Base-by-base conservation (phyloP, 1,139 yeast genomes). In the Candida sanyaensis region DNA sequence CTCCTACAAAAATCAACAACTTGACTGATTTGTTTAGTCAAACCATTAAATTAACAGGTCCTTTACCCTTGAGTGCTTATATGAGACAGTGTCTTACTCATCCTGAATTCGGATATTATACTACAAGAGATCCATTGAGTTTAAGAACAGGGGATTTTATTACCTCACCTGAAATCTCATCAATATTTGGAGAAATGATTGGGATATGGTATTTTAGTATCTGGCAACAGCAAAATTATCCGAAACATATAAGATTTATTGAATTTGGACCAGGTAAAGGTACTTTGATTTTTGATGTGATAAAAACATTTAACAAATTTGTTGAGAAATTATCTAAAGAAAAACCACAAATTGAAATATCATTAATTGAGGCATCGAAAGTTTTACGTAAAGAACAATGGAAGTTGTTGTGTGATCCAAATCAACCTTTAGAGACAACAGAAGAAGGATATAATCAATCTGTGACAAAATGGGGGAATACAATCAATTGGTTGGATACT, bases 231-330 rank as follows among this genome's bases (percentile, higher is more conserved):
- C 92, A 86, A 57, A 72, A 75, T 1, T 66, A 64, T 37, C 88
- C 91, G 0, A 31, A 54, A 1, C 54, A 61, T 7, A 67, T 85
- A 30, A 71, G 86, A 47, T 59, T 89, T n/a, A 73, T 88, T n/a
- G 96, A 89, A 63, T 82, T 88, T 63, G 96, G 96, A 0, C 96
- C 96, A 0, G 96, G 96, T 5, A 76, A 78, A 57, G 96, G 96
- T 1, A 88, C 96, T 0, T 68, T 89, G 56, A 83, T 88, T 82
- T 73, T 73, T 57, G 96, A 89, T 61, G 68, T 80, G 40, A 61
- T 89, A 53, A 65, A 66, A 10, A 68, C 77, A 1, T 76, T 83
- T 58, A 70, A 75, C 46, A 72, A 66, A 50, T 69, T 83, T 41
- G 60, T 63, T 11, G 60, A 68, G 13, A 60, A 64, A 33, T 66